These are phyloP conservation scores for Huntiella moniliformis DNA, from an alignment of 2,329 filamentous ascomycete species.

Conservation along the genomic window DNA sequence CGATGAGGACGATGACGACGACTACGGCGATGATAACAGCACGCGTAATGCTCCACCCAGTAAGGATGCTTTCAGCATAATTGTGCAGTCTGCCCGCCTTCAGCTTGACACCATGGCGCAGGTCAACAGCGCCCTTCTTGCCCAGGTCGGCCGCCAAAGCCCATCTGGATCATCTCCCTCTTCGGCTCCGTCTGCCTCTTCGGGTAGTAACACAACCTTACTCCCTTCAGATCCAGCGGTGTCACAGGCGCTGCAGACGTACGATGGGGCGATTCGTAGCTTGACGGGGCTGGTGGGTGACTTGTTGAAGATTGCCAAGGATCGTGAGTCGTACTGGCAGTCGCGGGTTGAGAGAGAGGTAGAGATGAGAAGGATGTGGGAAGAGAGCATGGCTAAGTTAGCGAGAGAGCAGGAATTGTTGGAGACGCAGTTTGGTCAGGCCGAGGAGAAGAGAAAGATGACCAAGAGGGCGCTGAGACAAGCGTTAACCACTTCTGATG, in stretches of 20 bases:
- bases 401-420: constrained; percentile 84
- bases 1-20: constrained; percentile 53
- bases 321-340: constrained; percentile 94
- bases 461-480: constrained; percentile 82
- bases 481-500: constrained; percentile 49
- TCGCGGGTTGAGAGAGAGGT: constrained; percentile 81
- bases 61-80: constrained; percentile 93
- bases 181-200: constrained; percentile 21
- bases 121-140: constrained; percentile 63
- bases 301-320: constrained; percentile 75
- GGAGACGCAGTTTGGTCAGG: constrained; percentile 71
- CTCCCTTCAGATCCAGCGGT: constrained; percentile 57
- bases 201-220: constrained; percentile 23
- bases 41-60: constrained; percentile 60
- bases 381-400: constrained; percentile 97
- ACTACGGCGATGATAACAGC: constrained; percentile 53
- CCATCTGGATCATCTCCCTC: background rate
- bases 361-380: constrained; percentile 89
- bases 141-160: constrained; percentile 30
- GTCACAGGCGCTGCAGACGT: constrained; percentile 60
- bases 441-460: constrained; percentile 72
- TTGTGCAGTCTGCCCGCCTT: constrained; percentile 80
- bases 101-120: constrained; percentile 81
- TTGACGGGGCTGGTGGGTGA: constrained; percentile 71
- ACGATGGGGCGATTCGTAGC: constrained; percentile 77